Conservation (phyloP, 1,139 yeast genomes). For the Suhomyces yuchorum region DNA sequence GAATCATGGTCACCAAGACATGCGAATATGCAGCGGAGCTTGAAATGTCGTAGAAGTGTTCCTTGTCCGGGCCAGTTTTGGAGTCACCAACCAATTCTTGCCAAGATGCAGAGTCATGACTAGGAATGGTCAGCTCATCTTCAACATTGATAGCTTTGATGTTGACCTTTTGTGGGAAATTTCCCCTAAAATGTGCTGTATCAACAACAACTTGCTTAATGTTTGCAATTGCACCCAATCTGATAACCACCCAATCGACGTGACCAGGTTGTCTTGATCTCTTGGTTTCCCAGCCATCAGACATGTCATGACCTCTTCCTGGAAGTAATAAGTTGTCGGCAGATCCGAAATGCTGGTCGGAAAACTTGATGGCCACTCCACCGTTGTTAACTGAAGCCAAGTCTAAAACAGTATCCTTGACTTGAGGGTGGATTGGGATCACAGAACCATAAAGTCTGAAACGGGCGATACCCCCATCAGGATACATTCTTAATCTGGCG, state of each 20-base stretch:
- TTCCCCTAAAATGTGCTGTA: constrained; percentile 92
- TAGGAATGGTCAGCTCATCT: constrained; percentile 38
- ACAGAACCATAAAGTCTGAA: constrained; percentile 87
- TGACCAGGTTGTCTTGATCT: constrained; percentile 84
- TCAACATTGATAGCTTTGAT: constrained; percentile 56
- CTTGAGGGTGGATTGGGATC: constrained; percentile 60
- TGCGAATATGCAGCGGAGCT: constrained; percentile 51
- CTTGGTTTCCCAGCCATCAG: constrained; percentile 98
- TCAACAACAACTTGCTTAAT: constrained; percentile 69
- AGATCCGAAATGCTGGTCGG: constrained; percentile 92
- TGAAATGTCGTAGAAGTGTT: constrained; percentile 56
- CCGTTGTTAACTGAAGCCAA: constrained; percentile 84
- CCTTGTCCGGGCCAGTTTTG: constrained; percentile 78
- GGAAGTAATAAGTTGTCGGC: constrained; percentile 87
- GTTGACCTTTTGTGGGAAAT: constrained; percentile 79
- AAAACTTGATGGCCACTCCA: constrained; percentile 78
- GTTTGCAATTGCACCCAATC: constrained; percentile 66
- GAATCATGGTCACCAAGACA: constrained; percentile 78
- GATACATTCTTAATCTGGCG: constrained; percentile 84
- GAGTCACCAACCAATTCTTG: constrained; percentile 61
- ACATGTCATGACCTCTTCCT: constrained; percentile 94
- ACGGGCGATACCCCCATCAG: constrained; percentile 97
- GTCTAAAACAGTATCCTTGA: constrained; percentile 54
- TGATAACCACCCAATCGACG: constrained; percentile 85
- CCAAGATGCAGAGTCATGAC: constrained; percentile 55